Percentiles rank a stretch among this genome's conserved stretches.
phyloP scores from a whole-genome alignment of 768 basidiomycete genomes.

The Phlegmacium glaucopus region DNA sequence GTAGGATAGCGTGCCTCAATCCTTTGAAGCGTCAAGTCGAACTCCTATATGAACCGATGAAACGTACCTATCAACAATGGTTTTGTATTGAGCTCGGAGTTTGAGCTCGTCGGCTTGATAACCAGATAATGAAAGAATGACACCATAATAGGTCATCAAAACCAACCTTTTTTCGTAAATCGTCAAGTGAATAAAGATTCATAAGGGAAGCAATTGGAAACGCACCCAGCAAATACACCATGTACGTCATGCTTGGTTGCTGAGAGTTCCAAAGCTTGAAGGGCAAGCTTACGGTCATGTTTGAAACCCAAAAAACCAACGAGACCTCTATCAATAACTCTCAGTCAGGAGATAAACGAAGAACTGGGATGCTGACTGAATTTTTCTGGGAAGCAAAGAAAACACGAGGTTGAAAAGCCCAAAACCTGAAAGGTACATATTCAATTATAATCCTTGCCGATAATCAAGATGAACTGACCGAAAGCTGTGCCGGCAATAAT shows the following conservation, averaged over 20 bases:
- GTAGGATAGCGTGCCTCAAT: constrained; percentile 56
- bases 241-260: constrained; percentile 70
- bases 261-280: constrained; percentile 66
- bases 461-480: constrained; percentile 36
- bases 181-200: neutral
- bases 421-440: constrained; percentile 32
- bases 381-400: constrained; percentile 67
- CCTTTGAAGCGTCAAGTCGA: constrained; percentile 25
- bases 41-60: neutral
- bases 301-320: constrained; percentile 79
- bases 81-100: constrained; percentile 58
- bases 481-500: constrained; percentile 77
- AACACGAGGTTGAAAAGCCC: constrained; percentile 81
- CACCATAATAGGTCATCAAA: constrained; percentile 77
- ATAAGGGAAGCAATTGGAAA: constrained; percentile 1
- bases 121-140: constrained; percentile 65
- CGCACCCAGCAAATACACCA: constrained; percentile 72
- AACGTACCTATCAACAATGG: constrained; percentile 62
- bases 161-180: constrained; percentile 48
- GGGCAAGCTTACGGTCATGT: constrained; percentile 63
- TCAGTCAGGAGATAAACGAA: neutral
- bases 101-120: constrained; percentile 73
- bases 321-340: constrained; percentile 43
- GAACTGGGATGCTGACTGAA: constrained; percentile 44
- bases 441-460: neutral